Evolutionary conservation across 306 rosid genomes (phyloP).

Genomic region (Albizia julibrissin): DNA sequence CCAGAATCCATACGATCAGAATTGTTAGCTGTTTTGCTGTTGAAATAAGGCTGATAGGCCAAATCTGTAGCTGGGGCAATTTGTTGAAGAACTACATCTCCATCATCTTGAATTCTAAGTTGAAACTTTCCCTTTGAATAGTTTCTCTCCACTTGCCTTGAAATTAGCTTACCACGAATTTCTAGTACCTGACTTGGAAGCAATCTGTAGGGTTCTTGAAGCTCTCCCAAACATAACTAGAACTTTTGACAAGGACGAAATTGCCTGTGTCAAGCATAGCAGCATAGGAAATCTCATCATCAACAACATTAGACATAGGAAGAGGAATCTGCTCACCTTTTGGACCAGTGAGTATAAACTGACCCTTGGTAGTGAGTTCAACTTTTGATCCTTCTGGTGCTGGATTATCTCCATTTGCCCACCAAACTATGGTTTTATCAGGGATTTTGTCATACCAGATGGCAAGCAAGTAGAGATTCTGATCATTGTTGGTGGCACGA

Average conservation of each 20-base stretch:
- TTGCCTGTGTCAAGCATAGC: background rate
- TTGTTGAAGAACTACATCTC: constrained; percentile 27
- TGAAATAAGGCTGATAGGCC: background rate
- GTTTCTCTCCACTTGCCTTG: background rate
- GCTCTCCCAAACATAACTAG: background rate
- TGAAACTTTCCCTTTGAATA: background rate
- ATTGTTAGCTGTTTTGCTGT: background rate
- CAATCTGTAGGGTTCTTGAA: constrained; percentile 1
- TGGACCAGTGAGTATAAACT: background rate
- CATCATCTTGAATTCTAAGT: constrained; percentile 24
- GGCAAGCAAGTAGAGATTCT: constrained; percentile 26
- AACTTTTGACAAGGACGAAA: background rate
- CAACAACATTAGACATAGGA: background rate
- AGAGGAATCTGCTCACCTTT: background rate
- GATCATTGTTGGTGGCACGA: background rate
- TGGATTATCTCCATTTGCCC: constrained; percentile 30
- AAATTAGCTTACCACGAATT: background rate
- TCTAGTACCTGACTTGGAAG: background rate
- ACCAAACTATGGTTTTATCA: constrained; percentile 34
- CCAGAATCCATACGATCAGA: constrained; percentile 23
- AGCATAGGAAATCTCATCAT: background rate
- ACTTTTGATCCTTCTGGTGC: constrained; percentile 7
- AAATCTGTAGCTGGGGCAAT: background rate
- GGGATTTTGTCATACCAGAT: constrained; percentile 27
- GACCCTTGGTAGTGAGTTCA: background rate